Evolutionary conservation across 1,284 basidiomycete genomes (phyloP).

Genomic region (Trichosporon sp.): DNA sequence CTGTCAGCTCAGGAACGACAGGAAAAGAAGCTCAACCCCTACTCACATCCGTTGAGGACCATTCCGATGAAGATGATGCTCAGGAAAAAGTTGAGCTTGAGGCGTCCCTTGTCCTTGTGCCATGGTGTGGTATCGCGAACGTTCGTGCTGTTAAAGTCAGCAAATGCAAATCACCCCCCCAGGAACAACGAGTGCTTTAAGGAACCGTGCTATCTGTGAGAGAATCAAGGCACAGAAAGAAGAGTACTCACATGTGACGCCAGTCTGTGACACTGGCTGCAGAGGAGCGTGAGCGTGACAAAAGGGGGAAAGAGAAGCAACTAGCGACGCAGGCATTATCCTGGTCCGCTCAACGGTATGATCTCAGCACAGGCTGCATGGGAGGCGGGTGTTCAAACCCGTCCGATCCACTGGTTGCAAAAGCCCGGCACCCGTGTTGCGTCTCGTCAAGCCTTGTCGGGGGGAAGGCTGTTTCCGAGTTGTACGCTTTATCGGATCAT

Average conservation of each 20-base stretch:
- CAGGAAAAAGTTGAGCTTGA: conserved; percentile 59
- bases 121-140: conserved; percentile 50
- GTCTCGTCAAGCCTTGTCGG: conserved; percentile 33
- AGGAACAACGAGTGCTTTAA: too few relatives aligned
- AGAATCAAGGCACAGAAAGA: background rate
- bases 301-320: conserved; percentile 41
- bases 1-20: background rate
- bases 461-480: background rate
- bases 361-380: conserved; percentile 55
- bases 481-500: conserved; percentile 18
- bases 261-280: conserved; percentile 44
- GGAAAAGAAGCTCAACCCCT: too few relatives aligned
- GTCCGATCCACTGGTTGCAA: conserved; percentile 22
- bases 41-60: conserved; percentile 57
- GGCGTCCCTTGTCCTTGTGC: conserved; percentile 53
- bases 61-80: conserved; percentile 57
- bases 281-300: conserved; percentile 38
- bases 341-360: conserved; percentile 59
- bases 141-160: conserved; percentile 46
- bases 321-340: conserved; percentile 59
- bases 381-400: conserved; percentile 3
- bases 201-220: background rate
- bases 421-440: conserved; percentile 56
- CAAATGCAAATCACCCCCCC: background rate
- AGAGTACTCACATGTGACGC: conserved; percentile 52